Conservation (phyloP, 345 rosid genomes). For the Jatropha curcas region DNA sequence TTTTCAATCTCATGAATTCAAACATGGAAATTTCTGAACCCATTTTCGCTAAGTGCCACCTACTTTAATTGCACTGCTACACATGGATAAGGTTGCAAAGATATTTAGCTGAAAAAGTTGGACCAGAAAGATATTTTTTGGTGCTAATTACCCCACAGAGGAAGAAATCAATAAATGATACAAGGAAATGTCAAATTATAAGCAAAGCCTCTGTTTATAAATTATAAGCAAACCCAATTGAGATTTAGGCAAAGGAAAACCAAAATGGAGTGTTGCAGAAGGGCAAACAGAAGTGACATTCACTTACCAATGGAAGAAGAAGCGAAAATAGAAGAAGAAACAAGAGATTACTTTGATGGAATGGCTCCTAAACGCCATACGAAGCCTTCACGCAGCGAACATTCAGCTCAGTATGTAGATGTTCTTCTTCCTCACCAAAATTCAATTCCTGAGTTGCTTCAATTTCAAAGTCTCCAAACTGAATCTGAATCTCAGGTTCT, state of each 20-base stretch:
- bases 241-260: not conserved
- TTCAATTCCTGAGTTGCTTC: constrained; percentile 38
- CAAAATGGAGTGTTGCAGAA: constrained; percentile 29
- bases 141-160: not conserved
- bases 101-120: not conserved
- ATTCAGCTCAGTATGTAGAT: constrained; percentile 51
- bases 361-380: constrained; percentile 56
- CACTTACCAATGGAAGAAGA: constrained; percentile 53
- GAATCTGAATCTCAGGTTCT: constrained; percentile 46
- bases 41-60: too few species aligned
- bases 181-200: not conserved
- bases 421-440: not conserved
- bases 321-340: constrained; percentile 36
- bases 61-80: not conserved
- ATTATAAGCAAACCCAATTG: too few species aligned
- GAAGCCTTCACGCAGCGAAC: constrained; percentile 67
- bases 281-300: constrained; percentile 58
- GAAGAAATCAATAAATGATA: not conserved
- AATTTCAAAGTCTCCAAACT: constrained; percentile 49
- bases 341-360: constrained; percentile 46
- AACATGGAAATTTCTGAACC: too few species aligned
- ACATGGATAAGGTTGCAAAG: not conserved
- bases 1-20: too few species aligned
- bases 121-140: not conserved
- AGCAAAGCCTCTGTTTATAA: too few species aligned